Evolutionary conservation across 495 filamentous ascomycete genomes (phyloP), one percentile per base, ranked within the genome.

Genomic region (Xylaria grammica): DNA sequence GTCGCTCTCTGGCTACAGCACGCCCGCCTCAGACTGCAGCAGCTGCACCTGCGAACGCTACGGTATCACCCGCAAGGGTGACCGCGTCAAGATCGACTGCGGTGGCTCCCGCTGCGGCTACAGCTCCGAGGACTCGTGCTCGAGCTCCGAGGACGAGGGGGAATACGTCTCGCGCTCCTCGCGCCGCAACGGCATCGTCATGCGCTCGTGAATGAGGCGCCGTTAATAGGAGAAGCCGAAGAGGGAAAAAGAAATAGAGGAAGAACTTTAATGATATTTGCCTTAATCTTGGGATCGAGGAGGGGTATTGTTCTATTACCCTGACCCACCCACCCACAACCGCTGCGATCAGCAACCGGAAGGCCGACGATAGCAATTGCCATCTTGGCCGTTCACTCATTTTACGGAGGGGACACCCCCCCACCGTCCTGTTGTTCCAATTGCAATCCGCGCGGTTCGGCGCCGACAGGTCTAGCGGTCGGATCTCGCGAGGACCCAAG

Each of bases 1-100:
- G 27, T 91, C 86, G 57, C 81, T 94, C 70, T 90, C 85, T 68
- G 91, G 91, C 74, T 87, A 87, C 74, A 85, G 86, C 76, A 86
- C 84, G 53, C 80, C 82, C 42, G 73, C 79, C 61, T 82, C 80
- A 11, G 78, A 80, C 73, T 81, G 76, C 75, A 75, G 77, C 66
- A 77, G 77, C 74, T 97, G 93, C 85, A 89, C 86, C 63, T 97
- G 93, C 78, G 91, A 97, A 70, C 92, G 93, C 82, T 97, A 95
- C 82, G 93, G 93, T 60, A 96, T 97, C 83, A 97, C 93, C 62
- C 91, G 93, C 79, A 87, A 88, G 80, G 93, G 93, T 65, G 90
- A 93, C 74, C 86, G 92, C 61, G 90, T 97, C 85, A 95, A 93
- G 85, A 87, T 97, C 65, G 93, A 97, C 85, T 97, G 93, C 70